phyloP scores from a whole-genome alignment of 192 early-diverging fungal species.

The Backusella tuberculispora region DNA sequence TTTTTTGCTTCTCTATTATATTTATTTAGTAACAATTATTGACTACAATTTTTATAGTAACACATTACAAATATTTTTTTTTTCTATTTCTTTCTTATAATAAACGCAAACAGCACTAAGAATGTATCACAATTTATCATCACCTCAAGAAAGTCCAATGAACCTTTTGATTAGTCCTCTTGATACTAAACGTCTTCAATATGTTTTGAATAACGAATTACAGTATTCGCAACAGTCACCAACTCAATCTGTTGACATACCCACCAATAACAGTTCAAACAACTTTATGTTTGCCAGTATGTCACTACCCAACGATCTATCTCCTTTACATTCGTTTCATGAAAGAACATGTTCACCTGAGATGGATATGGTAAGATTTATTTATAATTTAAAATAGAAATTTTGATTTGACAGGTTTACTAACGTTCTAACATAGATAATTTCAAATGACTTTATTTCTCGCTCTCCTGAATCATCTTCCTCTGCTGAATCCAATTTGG shows the following conservation, averaged over 20 bases:
- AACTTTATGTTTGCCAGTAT: not conserved
- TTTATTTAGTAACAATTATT: not conserved
- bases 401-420: not conserved
- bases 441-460: conserved; percentile 18
- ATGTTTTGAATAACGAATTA: conserved; percentile 1
- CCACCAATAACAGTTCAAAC: not conserved
- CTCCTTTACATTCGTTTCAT: not conserved
- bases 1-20: not conserved
- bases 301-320: not conserved
- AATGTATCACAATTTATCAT: not conserved
- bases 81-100: not conserved
- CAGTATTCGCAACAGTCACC: not conserved
- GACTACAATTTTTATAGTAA: not conserved
- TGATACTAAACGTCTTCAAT: not conserved
- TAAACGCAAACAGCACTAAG: not conserved
- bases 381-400: not conserved
- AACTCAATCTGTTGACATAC: not conserved
- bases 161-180: conserved; percentile 7
- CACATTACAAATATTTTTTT: not conserved
- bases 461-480: conserved; percentile 20
- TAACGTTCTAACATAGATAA: not conserved
- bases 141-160: conserved; percentile 9
- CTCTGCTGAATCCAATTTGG: conserved; percentile 15
- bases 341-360: conserved; percentile 8
- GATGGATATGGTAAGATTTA: not conserved